These are phyloP conservation scores for Domatiomyces catenatus DNA, from an alignment of 2,329 filamentous ascomycete genomes.

Conservation along the genomic window DNA sequence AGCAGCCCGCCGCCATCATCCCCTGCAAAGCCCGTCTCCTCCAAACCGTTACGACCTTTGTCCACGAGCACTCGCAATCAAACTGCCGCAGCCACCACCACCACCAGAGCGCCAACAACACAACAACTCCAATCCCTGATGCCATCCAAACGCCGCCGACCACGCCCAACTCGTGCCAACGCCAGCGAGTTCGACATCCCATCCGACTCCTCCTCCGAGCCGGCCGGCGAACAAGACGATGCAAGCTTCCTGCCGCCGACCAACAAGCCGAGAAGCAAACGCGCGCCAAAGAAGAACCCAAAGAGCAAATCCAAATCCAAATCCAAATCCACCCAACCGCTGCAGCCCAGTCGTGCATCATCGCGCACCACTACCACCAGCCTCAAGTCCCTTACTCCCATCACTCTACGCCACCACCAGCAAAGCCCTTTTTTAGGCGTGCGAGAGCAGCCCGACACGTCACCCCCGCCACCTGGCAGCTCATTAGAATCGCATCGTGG, in stretches of 20 bases:
- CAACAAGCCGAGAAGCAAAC: neutral
- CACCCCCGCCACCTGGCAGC: neutral
- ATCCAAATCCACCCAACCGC: neutral
- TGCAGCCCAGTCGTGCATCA: slow-evolving; percentile 7
- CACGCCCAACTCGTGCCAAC: slow-evolving; percentile 2
- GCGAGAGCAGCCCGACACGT: neutral
- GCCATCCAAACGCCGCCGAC: slow-evolving; percentile 7
- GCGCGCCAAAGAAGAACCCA: neutral
- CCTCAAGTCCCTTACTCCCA: slow-evolving; percentile 8
- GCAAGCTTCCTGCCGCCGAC: slow-evolving; percentile 12
- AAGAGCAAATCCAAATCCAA: neutral
- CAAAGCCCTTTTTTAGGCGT: slow-evolving; percentile 2
- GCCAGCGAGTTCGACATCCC: slow-evolving; percentile 11
- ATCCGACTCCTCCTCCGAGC: slow-evolving; percentile 7
- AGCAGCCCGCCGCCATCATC: slow-evolving; percentile 7
- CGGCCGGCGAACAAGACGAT: slow-evolving; percentile 7
- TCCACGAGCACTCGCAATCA: neutral
- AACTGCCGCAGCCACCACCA: neutral
- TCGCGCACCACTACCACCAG: slow-evolving; percentile 11
- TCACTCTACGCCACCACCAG: slow-evolving; percentile 10
- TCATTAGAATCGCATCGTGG: neutral
- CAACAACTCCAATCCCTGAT: slow-evolving; percentile 11
- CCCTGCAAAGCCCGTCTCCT: slow-evolving; percentile 3
- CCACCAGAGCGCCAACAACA: slow-evolving; percentile 5
- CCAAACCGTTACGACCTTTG: neutral